phyloP scores from a whole-genome alignment of 2,329 filamentous ascomycete species.

The Fusarium devonianum region DNA sequence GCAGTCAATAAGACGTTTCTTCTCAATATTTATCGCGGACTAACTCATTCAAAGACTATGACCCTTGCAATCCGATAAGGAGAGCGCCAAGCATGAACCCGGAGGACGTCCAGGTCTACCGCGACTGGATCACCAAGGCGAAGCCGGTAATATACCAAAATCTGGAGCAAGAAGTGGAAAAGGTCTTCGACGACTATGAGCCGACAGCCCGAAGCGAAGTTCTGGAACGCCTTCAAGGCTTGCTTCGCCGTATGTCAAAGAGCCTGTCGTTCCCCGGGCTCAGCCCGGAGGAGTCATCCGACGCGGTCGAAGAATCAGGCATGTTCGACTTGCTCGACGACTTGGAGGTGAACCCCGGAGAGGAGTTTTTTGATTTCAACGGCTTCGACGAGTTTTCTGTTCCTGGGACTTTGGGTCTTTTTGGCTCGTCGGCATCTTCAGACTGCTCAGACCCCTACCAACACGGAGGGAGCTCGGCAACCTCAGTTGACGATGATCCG shows the following conservation, averaged over 20 bases:
- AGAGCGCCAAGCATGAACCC: background rate
- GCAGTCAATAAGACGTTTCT: background rate
- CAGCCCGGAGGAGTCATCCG: conserved; percentile 21
- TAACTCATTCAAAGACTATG: conserved; percentile 12
- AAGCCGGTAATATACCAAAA: conserved; percentile 14
- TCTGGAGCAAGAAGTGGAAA: conserved; percentile 11
- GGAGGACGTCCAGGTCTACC: conserved; percentile 8
- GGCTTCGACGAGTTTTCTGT: background rate
- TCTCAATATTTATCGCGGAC: background rate
- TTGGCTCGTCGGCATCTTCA: background rate
- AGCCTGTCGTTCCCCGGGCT: conserved; percentile 18
- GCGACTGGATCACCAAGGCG: conserved; percentile 10
- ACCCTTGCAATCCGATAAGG: background rate
- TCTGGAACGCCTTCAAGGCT: conserved; percentile 20
- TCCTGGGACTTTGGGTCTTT: background rate
- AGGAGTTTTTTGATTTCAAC: conserved; percentile 2
- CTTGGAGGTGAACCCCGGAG: conserved; percentile 2
- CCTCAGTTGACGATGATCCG: conserved; percentile 21
- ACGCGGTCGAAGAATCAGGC: background rate
- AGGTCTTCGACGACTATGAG: conserved; percentile 9
- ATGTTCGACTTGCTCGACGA: conserved; percentile 10
- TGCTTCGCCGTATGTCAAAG: conserved; percentile 12
- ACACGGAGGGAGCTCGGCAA: conserved; percentile 25
- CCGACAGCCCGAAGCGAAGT: conserved; percentile 10
- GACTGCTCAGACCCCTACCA: conserved; percentile 24